A percentile compares a stretch with the other conserved stretches of the same genome.
phyloP scores from a whole-genome alignment of 345 rosid species.

The Eucalyptus cloeziana region DNA sequence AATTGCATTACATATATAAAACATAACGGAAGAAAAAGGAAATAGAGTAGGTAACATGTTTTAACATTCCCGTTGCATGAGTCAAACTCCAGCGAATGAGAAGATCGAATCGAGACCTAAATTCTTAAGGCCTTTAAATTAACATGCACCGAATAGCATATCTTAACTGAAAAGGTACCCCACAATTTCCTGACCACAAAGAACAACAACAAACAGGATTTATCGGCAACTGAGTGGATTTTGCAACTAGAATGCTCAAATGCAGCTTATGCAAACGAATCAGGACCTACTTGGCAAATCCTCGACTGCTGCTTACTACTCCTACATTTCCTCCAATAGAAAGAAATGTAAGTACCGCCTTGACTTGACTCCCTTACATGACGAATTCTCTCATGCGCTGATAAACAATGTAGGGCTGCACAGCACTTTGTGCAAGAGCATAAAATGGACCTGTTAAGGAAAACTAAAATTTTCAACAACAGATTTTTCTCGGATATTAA shows the following conservation, averaged over 20 bases:
- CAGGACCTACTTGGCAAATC: not conserved
- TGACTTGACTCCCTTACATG: not conserved
- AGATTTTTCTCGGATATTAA: not conserved
- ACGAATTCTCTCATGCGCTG: not conserved
- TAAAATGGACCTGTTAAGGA: not conserved
- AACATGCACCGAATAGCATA: not conserved
- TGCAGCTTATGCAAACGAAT: not conserved
- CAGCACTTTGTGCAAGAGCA: not conserved
- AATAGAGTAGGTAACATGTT: not conserved
- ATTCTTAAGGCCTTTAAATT: not conserved
- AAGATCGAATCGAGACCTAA: not conserved
- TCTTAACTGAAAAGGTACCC: not conserved
- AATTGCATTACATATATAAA: not conserved
- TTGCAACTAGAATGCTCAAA: not conserved
- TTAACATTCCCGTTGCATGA: accelerated
- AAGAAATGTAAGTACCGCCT: not conserved
- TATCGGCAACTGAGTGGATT: not conserved
- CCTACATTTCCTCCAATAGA: not conserved
- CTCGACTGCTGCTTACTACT: not conserved
- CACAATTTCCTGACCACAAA: not conserved
- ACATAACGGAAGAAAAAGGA: not conserved
- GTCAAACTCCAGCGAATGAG: not conserved
- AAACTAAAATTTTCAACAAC: not conserved
- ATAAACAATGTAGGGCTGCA: not conserved
- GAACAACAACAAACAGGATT: not conserved